Percentiles rank a stretch among this genome's conserved stretches.
Conservation (phyloP, 2,329 filamentous ascomycete genomes). For the Cercospora zeae-maydis region DNA sequence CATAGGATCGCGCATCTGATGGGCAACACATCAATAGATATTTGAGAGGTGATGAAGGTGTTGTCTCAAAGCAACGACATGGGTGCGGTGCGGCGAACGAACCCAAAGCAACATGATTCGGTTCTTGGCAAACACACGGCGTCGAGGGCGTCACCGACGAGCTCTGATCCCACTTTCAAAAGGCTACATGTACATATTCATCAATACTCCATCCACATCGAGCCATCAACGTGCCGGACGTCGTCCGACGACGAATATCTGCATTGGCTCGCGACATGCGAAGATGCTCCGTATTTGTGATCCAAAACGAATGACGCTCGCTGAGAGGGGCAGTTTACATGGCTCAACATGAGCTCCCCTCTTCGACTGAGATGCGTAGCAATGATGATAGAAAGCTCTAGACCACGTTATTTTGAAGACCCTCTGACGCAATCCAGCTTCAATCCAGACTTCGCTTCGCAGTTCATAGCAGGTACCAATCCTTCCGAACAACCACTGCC, state of each 20-base stretch:
- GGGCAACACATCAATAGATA: background rate
- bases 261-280: background rate
- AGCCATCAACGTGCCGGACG: too few relatives aligned
- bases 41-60: background rate
- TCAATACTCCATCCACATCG: too few relatives aligned
- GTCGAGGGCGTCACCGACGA: background rate
- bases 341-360: background rate
- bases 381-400: background rate
- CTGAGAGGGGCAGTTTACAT: background rate
- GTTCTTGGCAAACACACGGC: background rate
- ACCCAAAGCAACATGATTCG: background rate
- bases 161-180: background rate
- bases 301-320: background rate
- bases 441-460: background rate
- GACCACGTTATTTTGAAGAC: background rate
- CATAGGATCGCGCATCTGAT: background rate
- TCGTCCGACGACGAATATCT: background rate
- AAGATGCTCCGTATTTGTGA: background rate
- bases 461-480: background rate
- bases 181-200: background rate
- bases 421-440: conserved; percentile 2
- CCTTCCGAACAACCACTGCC: background rate
- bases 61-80: background rate
- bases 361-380: background rate
- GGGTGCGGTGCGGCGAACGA: background rate